These are phyloP conservation scores for Heterobasidion annosum DNA, from an alignment of 1,284 basidiomycete genomes.

Conservation along the genomic window DNA sequence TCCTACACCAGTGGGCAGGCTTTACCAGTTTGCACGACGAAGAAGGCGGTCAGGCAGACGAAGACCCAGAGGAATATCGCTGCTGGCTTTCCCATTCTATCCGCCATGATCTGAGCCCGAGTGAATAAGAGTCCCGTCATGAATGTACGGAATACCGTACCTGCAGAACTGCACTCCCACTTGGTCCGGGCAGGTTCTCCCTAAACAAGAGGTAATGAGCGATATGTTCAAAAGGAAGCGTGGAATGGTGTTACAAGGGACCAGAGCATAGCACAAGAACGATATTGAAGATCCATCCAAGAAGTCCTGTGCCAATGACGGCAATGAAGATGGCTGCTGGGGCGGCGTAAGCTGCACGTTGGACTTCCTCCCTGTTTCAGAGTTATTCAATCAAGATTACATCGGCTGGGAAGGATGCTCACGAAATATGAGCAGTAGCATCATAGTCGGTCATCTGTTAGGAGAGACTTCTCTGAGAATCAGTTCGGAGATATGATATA, in stretches of 20 bases:
- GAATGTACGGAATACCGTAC: slow-evolving; percentile 24
- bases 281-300: slow-evolving; percentile 82
- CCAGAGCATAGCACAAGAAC: slow-evolving; percentile 82
- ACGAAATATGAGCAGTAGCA: slow-evolving; percentile 85
- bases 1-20: too few species aligned
- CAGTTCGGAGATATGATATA: not conserved
- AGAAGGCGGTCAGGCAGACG: slow-evolving; percentile 77
- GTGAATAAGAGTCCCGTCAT: not conserved
- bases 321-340: slow-evolving; percentile 82
- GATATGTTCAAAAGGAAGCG: not conserved
- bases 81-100: slow-evolving; percentile 65
- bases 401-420: slow-evolving; percentile 16
- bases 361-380: slow-evolving; percentile 70
- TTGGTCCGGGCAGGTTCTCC: slow-evolving; percentile 53
- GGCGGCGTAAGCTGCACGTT: slow-evolving; percentile 78
- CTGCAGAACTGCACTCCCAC: slow-evolving; percentile 66
- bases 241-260: slow-evolving; percentile 39
- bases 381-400: not conserved
- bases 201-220: slow-evolving; percentile 19
- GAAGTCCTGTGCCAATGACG: slow-evolving; percentile 75
- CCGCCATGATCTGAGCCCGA: slow-evolving; percentile 53
- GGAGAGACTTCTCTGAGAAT: not conserved
- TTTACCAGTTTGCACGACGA: slow-evolving; percentile 59
- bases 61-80: slow-evolving; percentile 70
- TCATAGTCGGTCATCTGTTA: slow-evolving; percentile 44